These are phyloP conservation scores for Candida vaughaniae DNA, from an alignment of 805 yeast species.

Conservation along the genomic window DNA sequence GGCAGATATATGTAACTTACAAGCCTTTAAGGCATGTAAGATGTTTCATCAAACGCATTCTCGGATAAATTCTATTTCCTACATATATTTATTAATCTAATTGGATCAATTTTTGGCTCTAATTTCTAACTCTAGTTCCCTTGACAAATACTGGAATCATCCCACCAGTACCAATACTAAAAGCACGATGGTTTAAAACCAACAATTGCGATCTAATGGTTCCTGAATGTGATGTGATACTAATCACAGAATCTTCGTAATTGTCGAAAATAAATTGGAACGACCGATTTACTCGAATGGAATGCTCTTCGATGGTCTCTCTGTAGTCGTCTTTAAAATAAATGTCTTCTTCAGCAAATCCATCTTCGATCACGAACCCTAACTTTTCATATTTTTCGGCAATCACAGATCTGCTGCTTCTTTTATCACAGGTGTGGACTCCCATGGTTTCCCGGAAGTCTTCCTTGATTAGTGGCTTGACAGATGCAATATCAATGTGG, in stretches of 20 bases:
- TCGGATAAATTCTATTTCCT: too few species aligned
- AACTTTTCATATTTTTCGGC: constrained; percentile 36
- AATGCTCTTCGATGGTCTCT: constrained; percentile 42
- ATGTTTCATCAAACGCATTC: too few species aligned
- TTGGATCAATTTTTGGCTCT: too few species aligned
- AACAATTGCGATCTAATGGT: constrained; percentile 47
- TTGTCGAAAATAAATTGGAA: constrained; percentile 36
- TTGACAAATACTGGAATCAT: constrained; percentile 55
- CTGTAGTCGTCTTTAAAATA: constrained; percentile 38
- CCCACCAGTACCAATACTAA: constrained; percentile 54
- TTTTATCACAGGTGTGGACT: constrained; percentile 49
- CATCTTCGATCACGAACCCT: constrained; percentile 43
- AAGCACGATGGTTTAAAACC: constrained; percentile 48
- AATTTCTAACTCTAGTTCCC: constrained; percentile 31
- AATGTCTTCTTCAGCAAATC: constrained; percentile 47
- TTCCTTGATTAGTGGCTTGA: constrained; percentile 42
- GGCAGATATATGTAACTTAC: too few species aligned
- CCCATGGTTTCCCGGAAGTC: constrained; percentile 50
- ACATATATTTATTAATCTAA: too few species aligned
- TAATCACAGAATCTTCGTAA: constrained; percentile 26
- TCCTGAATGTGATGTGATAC: constrained; percentile 53
- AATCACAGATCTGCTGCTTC: constrained; percentile 37
- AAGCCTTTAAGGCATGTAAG: too few species aligned
- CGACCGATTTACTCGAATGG: constrained; percentile 31
- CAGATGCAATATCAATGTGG: constrained; percentile 19